phyloP scores from a whole-genome alignment of 1,284 basidiomycete genomes.

The Ganoderma leucocontextum region DNA sequence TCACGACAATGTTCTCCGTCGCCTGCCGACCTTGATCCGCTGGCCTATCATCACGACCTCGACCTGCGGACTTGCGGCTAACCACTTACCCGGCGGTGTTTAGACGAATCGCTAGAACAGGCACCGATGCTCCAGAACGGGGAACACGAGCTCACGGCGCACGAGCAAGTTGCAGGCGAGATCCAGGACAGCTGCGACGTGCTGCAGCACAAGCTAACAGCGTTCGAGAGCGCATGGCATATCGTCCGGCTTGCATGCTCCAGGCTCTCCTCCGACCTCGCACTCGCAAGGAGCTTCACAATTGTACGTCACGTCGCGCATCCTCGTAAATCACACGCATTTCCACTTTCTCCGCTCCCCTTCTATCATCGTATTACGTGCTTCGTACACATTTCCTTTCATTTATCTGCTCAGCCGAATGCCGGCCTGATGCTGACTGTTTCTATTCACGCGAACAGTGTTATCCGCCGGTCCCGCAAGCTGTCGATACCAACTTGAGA shows the following conservation, averaged over 20 bases:
- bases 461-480: slow-evolving; percentile 31
- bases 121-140: slow-evolving; percentile 4
- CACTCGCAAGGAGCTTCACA: slow-evolving; percentile 36
- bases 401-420: not conserved
- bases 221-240: slow-evolving; percentile 45
- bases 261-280: slow-evolving; percentile 37
- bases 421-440: not conserved
- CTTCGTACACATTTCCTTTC: not conserved
- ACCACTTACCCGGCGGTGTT: not conserved
- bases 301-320: slow-evolving; percentile 26
- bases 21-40: slow-evolving; percentile 1
- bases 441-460: slow-evolving; percentile 13
- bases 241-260: slow-evolving; percentile 39
- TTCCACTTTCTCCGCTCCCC: not conserved
- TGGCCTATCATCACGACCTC: not conserved
- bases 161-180: slow-evolving; percentile 21
- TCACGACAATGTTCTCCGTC: not conserved
- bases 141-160: slow-evolving; percentile 24
- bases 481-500: slow-evolving; percentile 36
- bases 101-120: slow-evolving; percentile 18
- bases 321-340: not conserved
- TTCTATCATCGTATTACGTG: not conserved
- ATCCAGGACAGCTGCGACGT: slow-evolving; percentile 37
- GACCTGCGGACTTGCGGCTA: not conserved
- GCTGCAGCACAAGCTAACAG: slow-evolving; percentile 36